Conservation (phyloP, 2,329 filamentous ascomycete species). For the Neurospora sp. region DNA sequence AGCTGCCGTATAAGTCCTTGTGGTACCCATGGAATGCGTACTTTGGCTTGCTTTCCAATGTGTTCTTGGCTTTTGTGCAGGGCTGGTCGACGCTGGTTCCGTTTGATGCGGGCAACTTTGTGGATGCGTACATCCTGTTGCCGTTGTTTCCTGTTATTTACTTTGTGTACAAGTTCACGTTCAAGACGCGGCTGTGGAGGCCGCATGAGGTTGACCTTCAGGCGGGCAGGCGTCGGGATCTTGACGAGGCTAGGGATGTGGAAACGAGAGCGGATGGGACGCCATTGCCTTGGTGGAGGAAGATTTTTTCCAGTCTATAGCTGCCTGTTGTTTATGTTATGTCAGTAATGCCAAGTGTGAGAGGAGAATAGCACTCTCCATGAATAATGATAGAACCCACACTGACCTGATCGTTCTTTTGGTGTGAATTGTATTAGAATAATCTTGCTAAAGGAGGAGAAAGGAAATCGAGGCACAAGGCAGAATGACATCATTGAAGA, state of each 20-base stretch:
- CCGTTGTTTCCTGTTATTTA: constrained; percentile 51
- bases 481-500: too few species aligned
- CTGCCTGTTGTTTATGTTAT: neutral
- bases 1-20: constrained; percentile 45
- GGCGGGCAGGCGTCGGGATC: constrained; percentile 42
- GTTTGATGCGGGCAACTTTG: constrained; percentile 48
- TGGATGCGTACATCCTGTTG: constrained; percentile 53
- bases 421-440: too few species aligned
- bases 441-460: too few species aligned
- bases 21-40: constrained; percentile 50
- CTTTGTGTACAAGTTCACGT: constrained; percentile 41
- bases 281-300: constrained; percentile 31
- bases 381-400: too few species aligned
- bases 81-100: constrained; percentile 51
- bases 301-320: constrained; percentile 20
- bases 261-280: constrained; percentile 14
- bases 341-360: neutral
- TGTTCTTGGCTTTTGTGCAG: constrained; percentile 50
- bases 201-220: constrained; percentile 45
- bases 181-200: constrained; percentile 41
- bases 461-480: too few species aligned
- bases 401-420: too few species aligned
- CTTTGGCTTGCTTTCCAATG: constrained; percentile 45
- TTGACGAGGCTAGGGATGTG: constrained; percentile 35
- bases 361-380: neutral